These are phyloP conservation scores for Grigorovia humatica DNA, from an alignment of 805 yeast genomes.

Conservation along the genomic window DNA sequence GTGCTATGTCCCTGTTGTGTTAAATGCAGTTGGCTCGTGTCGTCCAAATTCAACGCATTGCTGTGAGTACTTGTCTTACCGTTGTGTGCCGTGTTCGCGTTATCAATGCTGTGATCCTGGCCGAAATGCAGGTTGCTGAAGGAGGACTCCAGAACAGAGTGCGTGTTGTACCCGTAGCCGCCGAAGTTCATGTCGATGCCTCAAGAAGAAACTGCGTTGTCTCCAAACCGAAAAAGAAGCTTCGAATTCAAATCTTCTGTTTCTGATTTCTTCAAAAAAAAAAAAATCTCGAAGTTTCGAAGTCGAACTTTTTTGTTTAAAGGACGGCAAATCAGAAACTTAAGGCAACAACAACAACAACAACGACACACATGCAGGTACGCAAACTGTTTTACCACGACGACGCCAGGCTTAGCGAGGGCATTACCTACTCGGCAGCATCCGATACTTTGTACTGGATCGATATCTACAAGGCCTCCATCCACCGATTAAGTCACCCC, in stretches of 20 bases:
- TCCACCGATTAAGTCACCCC: slow-evolving; percentile 24
- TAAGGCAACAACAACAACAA: slow-evolving; percentile 9
- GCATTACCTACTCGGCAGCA: slow-evolving; percentile 50
- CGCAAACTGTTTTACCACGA: slow-evolving; percentile 16
- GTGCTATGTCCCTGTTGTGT: neutral
- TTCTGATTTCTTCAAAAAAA: too few species aligned
- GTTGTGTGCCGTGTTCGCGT: too few species aligned
- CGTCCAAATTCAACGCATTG: neutral
- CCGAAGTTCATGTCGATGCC: slow-evolving; percentile 13
- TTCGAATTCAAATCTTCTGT: too few species aligned
- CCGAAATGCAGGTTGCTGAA: slow-evolving; percentile 7
- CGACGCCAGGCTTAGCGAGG: slow-evolving; percentile 45
- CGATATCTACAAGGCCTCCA: slow-evolving; percentile 30
- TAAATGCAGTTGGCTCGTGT: neutral
- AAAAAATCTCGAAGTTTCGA: too few species aligned
- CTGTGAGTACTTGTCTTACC: neutral
- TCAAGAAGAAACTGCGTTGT: too few species aligned
- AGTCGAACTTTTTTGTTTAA: too few species aligned
- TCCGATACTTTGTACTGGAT: slow-evolving; percentile 41
- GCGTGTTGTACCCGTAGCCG: slow-evolving; percentile 10
- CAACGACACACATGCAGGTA: slow-evolving; percentile 1
- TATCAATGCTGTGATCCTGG: too few species aligned
- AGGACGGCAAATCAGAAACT: too few species aligned
- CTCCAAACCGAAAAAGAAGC: neutral
- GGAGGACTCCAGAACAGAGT: slow-evolving; percentile 6